Evolutionary conservation across 2,329 filamentous ascomycete species (phyloP).

Genomic region (Chaetomium sp.): DNA sequence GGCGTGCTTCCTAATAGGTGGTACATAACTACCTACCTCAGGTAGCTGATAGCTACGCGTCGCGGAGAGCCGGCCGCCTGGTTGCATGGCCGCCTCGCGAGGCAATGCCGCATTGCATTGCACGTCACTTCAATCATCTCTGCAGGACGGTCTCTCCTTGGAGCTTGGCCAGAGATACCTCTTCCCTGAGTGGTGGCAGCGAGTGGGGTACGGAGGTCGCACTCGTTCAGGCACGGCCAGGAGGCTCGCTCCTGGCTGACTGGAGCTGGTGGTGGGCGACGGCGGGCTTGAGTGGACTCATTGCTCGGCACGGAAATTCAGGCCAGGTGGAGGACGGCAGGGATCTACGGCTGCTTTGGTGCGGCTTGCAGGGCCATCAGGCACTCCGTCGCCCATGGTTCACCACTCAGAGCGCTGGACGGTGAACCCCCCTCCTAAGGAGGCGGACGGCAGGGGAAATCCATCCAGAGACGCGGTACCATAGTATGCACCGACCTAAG

Average conservation of each 20-base stretch:
- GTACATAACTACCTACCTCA: too few species aligned
- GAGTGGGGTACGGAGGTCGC: conserved; percentile 32
- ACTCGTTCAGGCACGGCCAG: conserved; percentile 33
- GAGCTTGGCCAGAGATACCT: not conserved
- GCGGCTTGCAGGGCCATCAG: conserved; percentile 31
- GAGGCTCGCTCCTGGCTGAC: conserved; percentile 23
- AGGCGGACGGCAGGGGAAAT: conserved; percentile 32
- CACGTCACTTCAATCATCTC: conserved; percentile 5
- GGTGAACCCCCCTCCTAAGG: conserved; percentile 33
- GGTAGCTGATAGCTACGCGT: conserved; percentile 2
- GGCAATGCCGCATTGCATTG: conserved; percentile 4
- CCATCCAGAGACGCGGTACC: conserved; percentile 36
- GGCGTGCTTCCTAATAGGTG: not conserved
- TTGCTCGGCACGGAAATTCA: conserved; percentile 38
- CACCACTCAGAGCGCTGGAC: conserved; percentile 33
- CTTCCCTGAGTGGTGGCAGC: conserved; percentile 14
- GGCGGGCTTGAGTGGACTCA: conserved; percentile 34
- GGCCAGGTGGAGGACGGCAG: conserved; percentile 36
- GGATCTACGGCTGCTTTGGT: conserved; percentile 35
- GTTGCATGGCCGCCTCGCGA: conserved; percentile 22
- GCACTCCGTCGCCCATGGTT: conserved; percentile 26
- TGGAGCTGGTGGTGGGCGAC: conserved; percentile 33
- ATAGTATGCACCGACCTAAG: conserved; percentile 27
- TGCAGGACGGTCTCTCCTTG: conserved; percentile 1
- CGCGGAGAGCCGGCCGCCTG: conserved; percentile 14